phyloP scores from a whole-genome alignment of 306 rosid species.

The Castanospermum australe region DNA sequence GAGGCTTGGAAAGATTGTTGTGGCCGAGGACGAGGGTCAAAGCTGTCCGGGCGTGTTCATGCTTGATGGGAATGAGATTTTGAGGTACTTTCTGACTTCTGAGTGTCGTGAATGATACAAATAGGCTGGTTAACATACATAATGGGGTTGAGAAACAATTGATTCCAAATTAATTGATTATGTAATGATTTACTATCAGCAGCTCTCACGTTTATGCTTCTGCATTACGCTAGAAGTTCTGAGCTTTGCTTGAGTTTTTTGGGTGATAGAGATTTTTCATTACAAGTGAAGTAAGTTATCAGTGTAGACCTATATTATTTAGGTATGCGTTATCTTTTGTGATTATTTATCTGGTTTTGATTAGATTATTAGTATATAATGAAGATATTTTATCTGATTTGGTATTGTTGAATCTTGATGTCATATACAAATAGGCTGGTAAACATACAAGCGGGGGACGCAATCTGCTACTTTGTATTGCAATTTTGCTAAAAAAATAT shows the following conservation, averaged over 20 bases:
- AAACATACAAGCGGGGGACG: not conserved
- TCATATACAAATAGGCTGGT: not conserved
- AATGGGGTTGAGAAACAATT: not conserved
- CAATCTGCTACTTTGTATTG: not conserved
- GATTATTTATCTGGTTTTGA: not conserved
- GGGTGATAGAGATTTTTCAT: not conserved
- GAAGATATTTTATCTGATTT: not conserved
- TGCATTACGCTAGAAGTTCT: not conserved
- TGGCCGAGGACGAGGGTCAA: slow-evolving; percentile 40
- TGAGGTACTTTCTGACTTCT: slow-evolving; percentile 47
- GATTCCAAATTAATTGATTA: not conserved
- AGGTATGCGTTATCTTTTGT: not conserved
- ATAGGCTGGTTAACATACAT: not conserved
- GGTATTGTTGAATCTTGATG: not conserved
- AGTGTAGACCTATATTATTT: not conserved
- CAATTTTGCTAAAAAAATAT: not conserved
- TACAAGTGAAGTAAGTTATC: not conserved
- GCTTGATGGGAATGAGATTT: slow-evolving; percentile 70
- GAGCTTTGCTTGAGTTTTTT: not conserved
- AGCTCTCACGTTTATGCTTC: not conserved
- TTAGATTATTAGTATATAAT: not conserved
- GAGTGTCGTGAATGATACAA: not conserved
- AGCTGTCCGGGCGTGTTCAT: slow-evolving; percentile 59
- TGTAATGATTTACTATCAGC: not conserved
- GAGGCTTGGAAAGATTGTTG: slow-evolving; percentile 72